Evolutionary conservation across 768 basidiomycete species (phyloP).

Genomic region (Lactarius hengduanensis): DNA sequence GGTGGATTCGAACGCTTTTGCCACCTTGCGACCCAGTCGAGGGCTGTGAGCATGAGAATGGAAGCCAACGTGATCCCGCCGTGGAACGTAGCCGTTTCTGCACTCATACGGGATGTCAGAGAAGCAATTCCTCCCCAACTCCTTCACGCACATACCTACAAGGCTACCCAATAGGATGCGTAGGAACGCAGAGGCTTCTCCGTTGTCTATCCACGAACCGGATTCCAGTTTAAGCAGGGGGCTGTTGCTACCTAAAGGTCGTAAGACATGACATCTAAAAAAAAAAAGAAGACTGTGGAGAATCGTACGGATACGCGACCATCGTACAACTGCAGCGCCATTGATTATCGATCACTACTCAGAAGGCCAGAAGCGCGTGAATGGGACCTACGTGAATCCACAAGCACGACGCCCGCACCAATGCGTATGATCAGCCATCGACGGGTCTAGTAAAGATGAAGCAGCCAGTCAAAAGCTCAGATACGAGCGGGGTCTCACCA

Average conservation of each 20-base stretch:
- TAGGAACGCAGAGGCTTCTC: slow-evolving; percentile 50
- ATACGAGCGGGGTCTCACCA: slow-evolving; percentile 7
- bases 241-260: neutral
- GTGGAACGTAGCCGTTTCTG: slow-evolving; percentile 79
- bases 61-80: slow-evolving; percentile 59
- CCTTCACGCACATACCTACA: slow-evolving; percentile 45
- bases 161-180: slow-evolving; percentile 65
- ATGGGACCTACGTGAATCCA: slow-evolving; percentile 67
- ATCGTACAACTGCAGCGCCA: slow-evolving; percentile 63
- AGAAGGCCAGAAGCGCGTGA: slow-evolving; percentile 7
- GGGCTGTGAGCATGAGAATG: slow-evolving; percentile 47
- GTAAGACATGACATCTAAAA: slow-evolving; percentile 9
- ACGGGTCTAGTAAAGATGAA: slow-evolving; percentile 45
- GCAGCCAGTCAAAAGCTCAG: neutral
- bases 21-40: slow-evolving; percentile 39
- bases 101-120: neutral
- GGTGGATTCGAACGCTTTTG: slow-evolving; percentile 19
- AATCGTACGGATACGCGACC: slow-evolving; percentile 63
- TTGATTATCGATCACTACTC: slow-evolving; percentile 8
- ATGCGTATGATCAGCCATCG: slow-evolving; percentile 61
- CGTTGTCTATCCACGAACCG: slow-evolving; percentile 45
- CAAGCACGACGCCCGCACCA: slow-evolving; percentile 54
- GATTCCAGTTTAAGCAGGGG: slow-evolving; percentile 8
- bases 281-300: neutral
- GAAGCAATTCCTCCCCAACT: slow-evolving; percentile 4